phyloP scores from a whole-genome alignment of 129 eudicot genomes.

The Ambrosia artemisiifolia region DNA sequence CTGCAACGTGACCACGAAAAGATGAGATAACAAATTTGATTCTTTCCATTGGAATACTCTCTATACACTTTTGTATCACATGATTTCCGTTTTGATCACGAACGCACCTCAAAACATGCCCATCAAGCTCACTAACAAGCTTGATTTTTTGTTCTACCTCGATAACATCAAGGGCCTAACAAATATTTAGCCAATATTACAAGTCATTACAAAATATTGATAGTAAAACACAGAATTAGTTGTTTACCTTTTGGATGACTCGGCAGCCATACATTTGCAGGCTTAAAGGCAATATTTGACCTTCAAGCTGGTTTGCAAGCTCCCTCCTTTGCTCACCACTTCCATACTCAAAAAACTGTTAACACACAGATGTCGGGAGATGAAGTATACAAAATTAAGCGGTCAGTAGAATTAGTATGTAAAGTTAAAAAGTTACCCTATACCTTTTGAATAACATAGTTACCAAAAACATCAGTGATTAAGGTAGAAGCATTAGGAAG shows the following conservation, averaged over 20 bases:
- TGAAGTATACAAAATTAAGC: neutral
- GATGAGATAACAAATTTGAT: conserved; percentile 64
- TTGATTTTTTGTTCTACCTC: conserved; percentile 65
- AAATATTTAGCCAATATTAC: conserved; percentile 5
- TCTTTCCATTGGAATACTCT: conserved; percentile 53
- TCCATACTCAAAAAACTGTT: conserved; percentile 84
- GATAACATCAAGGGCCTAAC: conserved; percentile 79
- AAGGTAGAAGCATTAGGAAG: conserved; percentile 64
- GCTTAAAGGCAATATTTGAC: conserved; percentile 65
- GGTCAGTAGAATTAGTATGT: neutral
- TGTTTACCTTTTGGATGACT: conserved; percentile 79
- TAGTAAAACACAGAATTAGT: neutral
- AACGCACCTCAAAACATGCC: conserved; percentile 77
- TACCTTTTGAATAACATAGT: conserved; percentile 93
- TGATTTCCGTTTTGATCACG: conserved; percentile 94
- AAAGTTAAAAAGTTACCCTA: neutral
- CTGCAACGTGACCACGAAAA: conserved; percentile 81
- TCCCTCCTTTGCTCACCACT: conserved; percentile 57
- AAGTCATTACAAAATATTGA: too few species aligned
- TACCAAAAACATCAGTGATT: conserved; percentile 91
- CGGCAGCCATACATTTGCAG: conserved; percentile 97
- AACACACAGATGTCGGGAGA: conserved; percentile 14
- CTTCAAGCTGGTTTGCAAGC: conserved; percentile 61
- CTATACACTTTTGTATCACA: conserved; percentile 85
- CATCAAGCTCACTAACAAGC: conserved; percentile 75